Percentiles rank a stretch among this genome's conserved stretches.
Conservation (phyloP, 495 filamentous ascomycete species). For the Daldinia bambusicola region DNA sequence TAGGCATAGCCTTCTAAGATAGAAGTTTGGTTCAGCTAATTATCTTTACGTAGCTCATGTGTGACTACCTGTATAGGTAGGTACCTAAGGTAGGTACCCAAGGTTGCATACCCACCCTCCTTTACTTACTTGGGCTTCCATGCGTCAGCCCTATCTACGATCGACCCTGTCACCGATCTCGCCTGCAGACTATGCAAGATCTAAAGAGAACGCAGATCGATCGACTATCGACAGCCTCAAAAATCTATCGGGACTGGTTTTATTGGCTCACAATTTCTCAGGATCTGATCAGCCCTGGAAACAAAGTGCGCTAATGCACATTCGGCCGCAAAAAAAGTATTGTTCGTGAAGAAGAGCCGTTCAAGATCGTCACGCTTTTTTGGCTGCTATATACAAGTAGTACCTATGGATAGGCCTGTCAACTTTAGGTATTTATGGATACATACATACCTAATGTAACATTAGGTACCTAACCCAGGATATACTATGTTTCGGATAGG, state of each 20-base stretch:
- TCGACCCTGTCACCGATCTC: conserved; percentile 21
- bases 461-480: not conserved
- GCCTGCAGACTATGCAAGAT: conserved; percentile 28
- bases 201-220: conserved; percentile 29
- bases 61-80: not conserved
- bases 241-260: conserved; percentile 23
- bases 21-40: not conserved
- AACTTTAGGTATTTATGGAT: not conserved
- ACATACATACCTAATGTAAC: too few relatives aligned
- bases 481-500: not conserved
- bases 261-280: conserved; percentile 27
- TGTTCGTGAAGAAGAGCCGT: conserved; percentile 17
- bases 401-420: not conserved
- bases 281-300: conserved; percentile 19
- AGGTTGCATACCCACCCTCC: not conserved
- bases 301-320: conserved; percentile 29
- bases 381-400: not conserved
- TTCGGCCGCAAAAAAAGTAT: conserved; percentile 29
- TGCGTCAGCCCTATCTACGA: conserved; percentile 35
- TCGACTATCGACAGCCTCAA: conserved; percentile 35
- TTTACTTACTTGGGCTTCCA: conserved; percentile 7
- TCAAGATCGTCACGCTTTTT: not conserved
- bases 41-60: not conserved
- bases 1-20: too few relatives aligned
- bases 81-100: not conserved